These are phyloP conservation scores for Jaenimonas drosophilae DNA, from an alignment of 208 protist genomes.

Conservation along the genomic window DNA sequence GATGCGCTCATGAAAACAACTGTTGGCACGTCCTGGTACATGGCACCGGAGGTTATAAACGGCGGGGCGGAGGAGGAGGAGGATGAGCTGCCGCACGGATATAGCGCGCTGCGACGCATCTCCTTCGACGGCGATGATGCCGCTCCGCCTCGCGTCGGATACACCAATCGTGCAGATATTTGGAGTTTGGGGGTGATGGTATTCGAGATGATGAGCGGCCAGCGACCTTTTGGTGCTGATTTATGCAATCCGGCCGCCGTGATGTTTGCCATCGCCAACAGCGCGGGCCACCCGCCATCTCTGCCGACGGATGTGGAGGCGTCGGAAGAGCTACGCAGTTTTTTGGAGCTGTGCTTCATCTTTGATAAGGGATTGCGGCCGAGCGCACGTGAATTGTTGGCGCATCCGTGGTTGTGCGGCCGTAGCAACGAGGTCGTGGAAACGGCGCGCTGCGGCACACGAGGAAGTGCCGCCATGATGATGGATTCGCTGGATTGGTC, in stretches of 20 bases:
- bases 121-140: slow-evolving; percentile 6
- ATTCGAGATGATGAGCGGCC: slow-evolving; percentile 71
- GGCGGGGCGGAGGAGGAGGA: slow-evolving; percentile 27
- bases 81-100: slow-evolving; percentile 6
- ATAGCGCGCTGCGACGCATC: slow-evolving; percentile 27
- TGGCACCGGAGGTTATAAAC: slow-evolving; percentile 87
- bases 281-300: slow-evolving; percentile 26
- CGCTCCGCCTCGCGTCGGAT: slow-evolving; percentile 18
- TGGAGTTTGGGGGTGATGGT: slow-evolving; percentile 33
- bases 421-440: not conserved
- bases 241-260: slow-evolving; percentile 53
- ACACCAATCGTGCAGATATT: slow-evolving; percentile 73
- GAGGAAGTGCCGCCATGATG: not conserved
- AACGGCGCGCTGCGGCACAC: not conserved
- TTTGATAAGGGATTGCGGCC: slow-evolving; percentile 54
- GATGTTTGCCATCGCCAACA: slow-evolving; percentile 54
- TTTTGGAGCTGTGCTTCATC: slow-evolving; percentile 71
- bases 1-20: slow-evolving; percentile 47
- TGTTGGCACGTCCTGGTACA: slow-evolving; percentile 89
- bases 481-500: not conserved
- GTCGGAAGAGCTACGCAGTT: slow-evolving; percentile 37
- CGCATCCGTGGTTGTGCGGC: slow-evolving; percentile 46
- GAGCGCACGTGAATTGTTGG: slow-evolving; percentile 43
- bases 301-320: slow-evolving; percentile 24
- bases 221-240: slow-evolving; percentile 51